phyloP scores from a whole-genome alignment of 495 filamentous ascomycete genomes.

The Xylaria intraflava region DNA sequence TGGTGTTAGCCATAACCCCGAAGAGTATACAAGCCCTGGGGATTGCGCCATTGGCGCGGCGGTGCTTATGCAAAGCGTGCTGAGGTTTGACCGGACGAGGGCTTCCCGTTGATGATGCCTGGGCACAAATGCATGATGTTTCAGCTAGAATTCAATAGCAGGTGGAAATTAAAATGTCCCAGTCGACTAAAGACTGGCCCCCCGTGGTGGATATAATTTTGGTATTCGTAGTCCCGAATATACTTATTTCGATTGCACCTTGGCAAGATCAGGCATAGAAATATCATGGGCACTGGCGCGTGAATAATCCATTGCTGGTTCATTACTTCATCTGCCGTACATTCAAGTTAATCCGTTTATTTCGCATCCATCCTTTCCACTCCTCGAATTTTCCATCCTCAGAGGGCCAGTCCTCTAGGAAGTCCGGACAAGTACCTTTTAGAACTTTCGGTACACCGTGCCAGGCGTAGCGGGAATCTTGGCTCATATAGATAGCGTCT shows the following conservation, averaged over 20 bases:
- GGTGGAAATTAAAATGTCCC: background rate
- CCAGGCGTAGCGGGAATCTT: conserved; percentile 78
- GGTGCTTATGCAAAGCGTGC: conserved; percentile 33
- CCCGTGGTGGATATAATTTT: background rate
- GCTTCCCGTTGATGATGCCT: background rate
- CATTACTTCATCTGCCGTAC: conserved; percentile 79
- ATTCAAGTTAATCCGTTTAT: conserved; percentile 84
- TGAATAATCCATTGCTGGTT: background rate
- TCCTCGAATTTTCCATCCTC: conserved; percentile 43
- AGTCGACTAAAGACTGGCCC: background rate
- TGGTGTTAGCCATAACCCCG: conserved; percentile 43
- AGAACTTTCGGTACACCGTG: conserved; percentile 85
- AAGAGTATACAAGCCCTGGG: conserved; percentile 42
- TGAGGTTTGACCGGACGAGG: conserved; percentile 29
- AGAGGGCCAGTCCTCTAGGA: conserved; percentile 70
- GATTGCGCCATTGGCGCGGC: conserved; percentile 34
- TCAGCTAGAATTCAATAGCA: background rate
- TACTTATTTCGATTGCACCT: background rate
- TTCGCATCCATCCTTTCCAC: conserved; percentile 80
- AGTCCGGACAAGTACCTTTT: conserved; percentile 66
- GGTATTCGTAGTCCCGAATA: background rate
- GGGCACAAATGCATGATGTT: background rate
- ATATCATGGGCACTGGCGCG: background rate
- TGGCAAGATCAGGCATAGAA: background rate
- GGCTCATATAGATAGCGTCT: conserved; percentile 76